Evolutionary conservation across 2,329 filamentous ascomycete species (phyloP), one percentile per base, ranked within the genome.

Genomic region (Huntiella abstrusa): DNA sequence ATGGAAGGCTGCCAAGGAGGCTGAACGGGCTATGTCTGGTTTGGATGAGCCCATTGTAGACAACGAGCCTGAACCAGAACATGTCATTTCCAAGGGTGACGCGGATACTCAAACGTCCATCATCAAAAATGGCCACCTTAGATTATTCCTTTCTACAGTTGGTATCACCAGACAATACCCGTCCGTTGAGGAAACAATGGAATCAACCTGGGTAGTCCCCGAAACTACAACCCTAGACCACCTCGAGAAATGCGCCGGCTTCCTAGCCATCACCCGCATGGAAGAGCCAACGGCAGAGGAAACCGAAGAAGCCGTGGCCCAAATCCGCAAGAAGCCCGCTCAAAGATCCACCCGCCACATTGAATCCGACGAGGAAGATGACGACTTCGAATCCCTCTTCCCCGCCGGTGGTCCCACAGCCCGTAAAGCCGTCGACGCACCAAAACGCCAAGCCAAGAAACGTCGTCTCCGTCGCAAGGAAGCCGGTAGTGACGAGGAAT

Each of bases 91-190:
- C 43, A 69, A 81, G 0, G 75, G 80, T 48, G 41, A 13, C 2
- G 17, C 12, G 10, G 75, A 72, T 37, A 75, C 77, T 36, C 76
- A 77, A 43, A 71, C 70, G 16, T 80, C 84, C 19, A 77, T 94
- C 62, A 92, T 92, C 66, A 92, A 85, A 57, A 92, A 96, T 60
- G 78, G 83, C 7, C 80, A 88, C 55, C 70, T 96, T 2, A 80
- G 87, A 33, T 75, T 96, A 1, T 71, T 98, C 3, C 80, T 96
- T 72, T 79, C 69, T 1, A 68, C 91, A 0, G 68, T 80, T 13
- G 83, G 82, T 1, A 73, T 92, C 51, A 69, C 80, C 55, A 70
- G 78, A 3, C 60, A 70, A 6, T 60, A 62, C 0, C 64, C 68
- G 1, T 60, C 60, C 0, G 55, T 68, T 3, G 78, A 85, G 37